Evolutionary conservation across 2,329 filamentous ascomycete genomes (phyloP), one percentile per base, ranked within the genome.

Genomic region (Mycocentrospora acerina): DNA sequence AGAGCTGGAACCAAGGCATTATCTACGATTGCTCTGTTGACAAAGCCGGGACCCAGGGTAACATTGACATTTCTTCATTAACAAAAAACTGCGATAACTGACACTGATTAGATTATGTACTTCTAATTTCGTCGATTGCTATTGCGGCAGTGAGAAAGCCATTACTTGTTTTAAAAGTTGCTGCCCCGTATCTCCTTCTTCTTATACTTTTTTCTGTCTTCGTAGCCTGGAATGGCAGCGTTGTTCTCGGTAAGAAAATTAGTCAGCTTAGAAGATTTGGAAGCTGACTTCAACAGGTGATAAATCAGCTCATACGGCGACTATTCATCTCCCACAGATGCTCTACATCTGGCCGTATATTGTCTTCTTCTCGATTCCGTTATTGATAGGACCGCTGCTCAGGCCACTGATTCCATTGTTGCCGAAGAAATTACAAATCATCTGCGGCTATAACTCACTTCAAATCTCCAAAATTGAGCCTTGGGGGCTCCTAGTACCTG

Each of bases 321-420:
- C 90, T 1, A 72, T 97, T 10, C 91, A 98, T 60, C 71, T 93
- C 4, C 79, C 91, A 0, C 93, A 98, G 68, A 87, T 98, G 80
- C 83, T 97, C 13, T 98, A 98, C 60, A 84, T 97, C 51, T 95
- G 90, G 86, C 85, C 90, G 0, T 86, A 95, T 46, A 83, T 95
- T 41, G 72, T 81, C 24, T 95, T 97, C 71, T 97, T 96, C 72
- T 95, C 90, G 0, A 80, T 83, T 32, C 91, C 93, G 0, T 73
- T 96, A 1, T 69, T 91, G 4, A 48, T 86, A 0, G 79, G 82
- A 1, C 72, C 75, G 2, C 35, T 84, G 4, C 56, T 78, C 12
- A 57, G 69, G 19, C 42, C 63, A 14, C 17, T 71, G n/a, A 43
- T 68, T 11, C 22, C 31, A 5, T 25, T 50, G 1, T 32, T 64